Evolutionary conservation across 768 basidiomycete genomes (phyloP), one percentile per base, ranked within the genome.

Genomic region (Suillus luteus): DNA sequence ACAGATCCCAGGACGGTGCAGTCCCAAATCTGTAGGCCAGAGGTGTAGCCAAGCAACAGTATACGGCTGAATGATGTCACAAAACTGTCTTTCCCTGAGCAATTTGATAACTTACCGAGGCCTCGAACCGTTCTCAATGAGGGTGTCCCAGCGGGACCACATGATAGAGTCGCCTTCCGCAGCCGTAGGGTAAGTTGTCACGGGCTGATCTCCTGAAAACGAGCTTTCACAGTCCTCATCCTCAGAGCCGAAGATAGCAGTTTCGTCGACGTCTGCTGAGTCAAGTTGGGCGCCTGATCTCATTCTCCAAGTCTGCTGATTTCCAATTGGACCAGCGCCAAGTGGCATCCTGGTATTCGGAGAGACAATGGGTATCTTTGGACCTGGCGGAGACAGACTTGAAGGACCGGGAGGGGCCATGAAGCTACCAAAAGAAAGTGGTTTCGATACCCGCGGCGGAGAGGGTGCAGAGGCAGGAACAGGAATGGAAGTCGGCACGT

Each of bases 21-120:
- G 66, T 89, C 86, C 87, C 87, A 90, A 22, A 88, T 77, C 69
- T 88, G 84, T 46, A 90, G 68, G 6, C 84, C 83, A 15, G 76
- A 74, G 38, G 70, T 64, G 70, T 88, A 89, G 5, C 81, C 86
- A 17, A 88, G 75, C 59, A 89, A 71, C 12, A 88, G 78, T 7
- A 87, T 67, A 31, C 80, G 77, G 49, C 83, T 82, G 38, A 35
- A 62, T 40, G 27, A 60, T 24, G 10, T 58, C 31, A 58, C 38
- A 57, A 37, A n/a, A 17, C 24, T 19, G 17, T 19, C 24, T 41
- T 41, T 6, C 1, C 9, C 38, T 31, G 40, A 41, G 15, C 61
- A 22, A 27, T 10, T 27, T 44, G 43, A 24, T 48, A 43, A 4
- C 67, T 64, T 65, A 72, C 74, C 64, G 65, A 66, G 67, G 55